A percentile compares a stretch with the other conserved stretches of the same genome.
Conservation (phyloP, 805 yeast genomes). For the Saccharomyces eubayanus region DNA sequence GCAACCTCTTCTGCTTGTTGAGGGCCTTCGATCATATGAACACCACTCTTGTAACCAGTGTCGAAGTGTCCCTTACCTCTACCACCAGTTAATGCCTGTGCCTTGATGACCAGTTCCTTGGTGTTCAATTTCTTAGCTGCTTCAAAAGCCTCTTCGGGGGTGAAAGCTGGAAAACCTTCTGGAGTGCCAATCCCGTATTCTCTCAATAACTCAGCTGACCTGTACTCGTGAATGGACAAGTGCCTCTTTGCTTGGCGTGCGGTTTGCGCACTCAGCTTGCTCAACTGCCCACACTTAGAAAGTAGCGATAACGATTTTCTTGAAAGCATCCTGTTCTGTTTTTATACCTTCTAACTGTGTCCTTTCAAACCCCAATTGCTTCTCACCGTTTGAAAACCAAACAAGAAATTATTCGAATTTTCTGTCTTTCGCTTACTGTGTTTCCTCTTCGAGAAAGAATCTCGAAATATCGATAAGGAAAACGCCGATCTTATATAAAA, state of each 20-base stretch:
- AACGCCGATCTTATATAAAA: not conserved
- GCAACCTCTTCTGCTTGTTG: constrained; percentile 84
- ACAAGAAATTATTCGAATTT: not conserved
- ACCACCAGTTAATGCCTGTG: constrained; percentile 98
- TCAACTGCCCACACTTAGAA: not conserved
- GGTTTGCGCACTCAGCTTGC: not conserved
- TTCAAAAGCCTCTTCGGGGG: constrained; percentile 79
- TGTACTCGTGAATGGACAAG: constrained; percentile 89
- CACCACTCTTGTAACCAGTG: constrained; percentile 94
- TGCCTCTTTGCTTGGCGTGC: constrained; percentile 40
- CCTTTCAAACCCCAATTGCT: not conserved
- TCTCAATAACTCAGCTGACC: constrained; percentile 82
- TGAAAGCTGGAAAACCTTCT: constrained; percentile 80
- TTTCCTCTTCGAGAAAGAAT: not conserved
- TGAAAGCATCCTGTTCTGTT: not conserved
- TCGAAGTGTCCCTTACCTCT: constrained; percentile 98
- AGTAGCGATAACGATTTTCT: not conserved
- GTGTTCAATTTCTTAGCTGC: constrained; percentile 64
- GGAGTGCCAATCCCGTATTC: constrained; percentile 87
- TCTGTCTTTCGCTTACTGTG: not conserved
- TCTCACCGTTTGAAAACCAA: not conserved
- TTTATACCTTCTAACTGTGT: not conserved
- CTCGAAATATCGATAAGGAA: not conserved
- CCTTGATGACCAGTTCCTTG: constrained; percentile 84
- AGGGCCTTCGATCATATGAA: constrained; percentile 75